These are phyloP conservation scores for Erodium maritimum DNA, from an alignment of 345 rosid genomes.

Conservation along the genomic window DNA sequence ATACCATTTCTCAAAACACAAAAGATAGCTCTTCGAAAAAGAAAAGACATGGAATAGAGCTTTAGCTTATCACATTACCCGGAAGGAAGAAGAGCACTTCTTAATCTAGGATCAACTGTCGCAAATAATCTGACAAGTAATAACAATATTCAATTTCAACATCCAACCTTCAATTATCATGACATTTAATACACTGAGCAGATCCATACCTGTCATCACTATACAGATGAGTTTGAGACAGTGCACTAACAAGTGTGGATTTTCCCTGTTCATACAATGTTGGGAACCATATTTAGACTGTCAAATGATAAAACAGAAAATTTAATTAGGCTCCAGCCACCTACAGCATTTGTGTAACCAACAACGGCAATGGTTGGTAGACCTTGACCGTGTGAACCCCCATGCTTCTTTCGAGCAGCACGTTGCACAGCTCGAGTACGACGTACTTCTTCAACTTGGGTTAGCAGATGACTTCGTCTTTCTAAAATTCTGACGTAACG, in stretches of 20 bases:
- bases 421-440: conserved; percentile 84
- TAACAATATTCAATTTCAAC: too few relatives aligned
- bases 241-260: conserved; percentile 66
- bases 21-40: neutral
- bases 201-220: conserved; percentile 61
- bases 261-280: conserved; percentile 48
- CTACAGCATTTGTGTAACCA: conserved; percentile 95
- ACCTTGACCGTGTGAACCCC: conserved; percentile 30
- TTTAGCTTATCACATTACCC: conserved; percentile 31
- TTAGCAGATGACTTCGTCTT: conserved; percentile 43
- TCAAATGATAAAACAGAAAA: neutral
- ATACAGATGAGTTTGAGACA: conserved; percentile 63
- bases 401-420: conserved; percentile 61
- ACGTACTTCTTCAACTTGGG: conserved; percentile 72
- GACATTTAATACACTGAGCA: too few relatives aligned
- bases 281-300: neutral
- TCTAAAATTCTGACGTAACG: conserved; percentile 51
- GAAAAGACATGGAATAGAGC: neutral
- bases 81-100: conserved; percentile 59
- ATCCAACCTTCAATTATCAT: too few relatives aligned
- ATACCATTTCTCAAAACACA: neutral
- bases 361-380: conserved; percentile 83
- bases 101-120: conserved; percentile 67
- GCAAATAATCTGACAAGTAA: conserved; percentile 51
- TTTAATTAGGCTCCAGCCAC: conserved; percentile 12